A percentile compares a stretch with the other conserved stretches of the same genome.
phyloP scores from a whole-genome alignment of 805 yeast genomes.

The Yarrowia sp. region DNA sequence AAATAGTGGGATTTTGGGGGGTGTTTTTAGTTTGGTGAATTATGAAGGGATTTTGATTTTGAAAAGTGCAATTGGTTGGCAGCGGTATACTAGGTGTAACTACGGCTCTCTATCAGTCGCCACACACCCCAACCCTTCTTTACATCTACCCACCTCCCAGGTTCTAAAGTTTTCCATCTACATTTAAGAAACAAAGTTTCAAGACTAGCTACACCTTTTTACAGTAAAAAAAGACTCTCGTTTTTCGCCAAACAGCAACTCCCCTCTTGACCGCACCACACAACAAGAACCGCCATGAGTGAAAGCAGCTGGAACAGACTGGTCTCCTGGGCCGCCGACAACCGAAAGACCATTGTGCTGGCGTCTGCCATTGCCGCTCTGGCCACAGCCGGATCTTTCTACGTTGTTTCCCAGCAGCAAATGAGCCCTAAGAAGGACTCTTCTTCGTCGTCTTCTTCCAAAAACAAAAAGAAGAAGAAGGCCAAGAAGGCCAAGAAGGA shows the following conservation, averaged over 20 bases:
- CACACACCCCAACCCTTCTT: not conserved
- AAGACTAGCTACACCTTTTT: not conserved
- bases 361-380: conserved; percentile 15
- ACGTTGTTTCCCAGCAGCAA: conserved; percentile 38
- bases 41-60: too few species aligned
- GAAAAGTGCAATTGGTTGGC: not conserved
- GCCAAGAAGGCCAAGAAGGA: conserved; percentile 32
- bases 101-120: too few species aligned
- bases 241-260: not conserved
- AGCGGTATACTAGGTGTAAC: too few species aligned
- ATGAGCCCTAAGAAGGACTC: conserved; percentile 46
- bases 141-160: not conserved
- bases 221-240: not conserved
- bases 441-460: conserved; percentile 44
- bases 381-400: conserved; percentile 25
- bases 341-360: conserved; percentile 11
- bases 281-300: not conserved
- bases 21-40: too few species aligned
- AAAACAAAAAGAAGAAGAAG: conserved; percentile 41
- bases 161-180: conserved; percentile 18
- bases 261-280: not conserved
- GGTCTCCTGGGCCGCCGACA: conserved; percentile 24
- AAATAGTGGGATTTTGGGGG: too few species aligned
- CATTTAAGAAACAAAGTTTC: conserved; percentile 1
- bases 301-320: conserved; percentile 24